Evolutionary conservation across 1,284 basidiomycete species (phyloP).

Genomic region (Trametes hirsuta): DNA sequence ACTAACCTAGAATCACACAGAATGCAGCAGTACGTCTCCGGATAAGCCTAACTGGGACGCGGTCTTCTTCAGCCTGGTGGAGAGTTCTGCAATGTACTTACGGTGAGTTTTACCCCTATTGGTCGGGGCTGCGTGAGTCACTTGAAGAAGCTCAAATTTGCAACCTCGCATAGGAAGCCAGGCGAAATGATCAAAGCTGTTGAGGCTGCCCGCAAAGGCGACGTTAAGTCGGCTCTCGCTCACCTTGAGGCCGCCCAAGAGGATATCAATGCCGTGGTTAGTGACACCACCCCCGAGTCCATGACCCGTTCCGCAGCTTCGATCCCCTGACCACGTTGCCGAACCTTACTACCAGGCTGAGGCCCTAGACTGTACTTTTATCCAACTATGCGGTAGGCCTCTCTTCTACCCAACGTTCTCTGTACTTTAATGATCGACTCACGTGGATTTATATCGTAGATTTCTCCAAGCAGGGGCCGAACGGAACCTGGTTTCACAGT

Average conservation of each 20-base stretch:
- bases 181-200: slow-evolving; percentile 2
- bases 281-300: too few relatives aligned
- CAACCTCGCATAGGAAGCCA: neutral
- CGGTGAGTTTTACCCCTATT: neutral
- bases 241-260: slow-evolving; percentile 8
- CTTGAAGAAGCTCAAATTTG: neutral
- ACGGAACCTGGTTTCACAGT: neutral
- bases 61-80: slow-evolving; percentile 8
- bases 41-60: slow-evolving; percentile 13
- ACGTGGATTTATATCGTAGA: neutral
- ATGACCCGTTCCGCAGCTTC: too few relatives aligned
- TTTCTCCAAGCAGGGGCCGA: neutral
- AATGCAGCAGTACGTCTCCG: slow-evolving; percentile 1
- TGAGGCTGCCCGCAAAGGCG: slow-evolving; percentile 1
- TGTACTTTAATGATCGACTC: neutral
- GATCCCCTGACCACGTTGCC: too few relatives aligned
- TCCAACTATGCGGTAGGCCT: slow-evolving; percentile 1
- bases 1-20: neutral
- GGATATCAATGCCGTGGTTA: slow-evolving; percentile 8
- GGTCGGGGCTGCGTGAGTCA: neutral
- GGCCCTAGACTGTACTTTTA: slow-evolving; percentile 6
- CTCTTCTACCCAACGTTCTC: neutral
- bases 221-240: neutral
- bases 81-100: slow-evolving; percentile 9
- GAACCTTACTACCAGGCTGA: slow-evolving; percentile 4